Evolutionary conservation across 2,329 filamentous ascomycete genomes (phyloP).

Genomic region (Penicillium occitanis): DNA sequence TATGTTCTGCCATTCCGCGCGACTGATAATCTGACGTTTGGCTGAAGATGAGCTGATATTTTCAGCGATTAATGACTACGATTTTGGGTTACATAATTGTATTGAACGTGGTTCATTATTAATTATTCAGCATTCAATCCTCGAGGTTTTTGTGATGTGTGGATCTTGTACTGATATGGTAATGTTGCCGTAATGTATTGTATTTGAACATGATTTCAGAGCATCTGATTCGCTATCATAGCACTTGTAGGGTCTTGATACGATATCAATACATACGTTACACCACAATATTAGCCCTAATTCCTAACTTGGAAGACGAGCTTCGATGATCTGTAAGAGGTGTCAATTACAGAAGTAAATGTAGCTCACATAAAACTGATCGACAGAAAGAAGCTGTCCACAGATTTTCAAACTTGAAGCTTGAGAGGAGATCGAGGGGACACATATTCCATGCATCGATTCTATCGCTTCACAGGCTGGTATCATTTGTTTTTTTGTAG

Average conservation of each 20-base stretch:
- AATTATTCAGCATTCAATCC: neutral
- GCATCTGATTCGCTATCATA: neutral
- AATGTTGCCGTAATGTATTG: neutral
- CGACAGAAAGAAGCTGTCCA: too few relatives aligned
- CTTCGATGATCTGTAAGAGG: neutral
- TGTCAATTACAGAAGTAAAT: too few relatives aligned
- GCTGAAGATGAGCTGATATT: neutral
- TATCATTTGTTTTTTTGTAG: too few relatives aligned
- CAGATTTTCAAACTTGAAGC: too few relatives aligned
- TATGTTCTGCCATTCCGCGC: slow-evolving; percentile 25
- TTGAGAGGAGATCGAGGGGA: too few relatives aligned
- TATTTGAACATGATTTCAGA: neutral
- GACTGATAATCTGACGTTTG: neutral
- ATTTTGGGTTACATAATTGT: neutral
- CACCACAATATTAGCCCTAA: neutral
- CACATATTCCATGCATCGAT: too few relatives aligned
- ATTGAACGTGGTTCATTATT: neutral
- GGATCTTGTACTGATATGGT: neutral
- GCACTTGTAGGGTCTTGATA: neutral
- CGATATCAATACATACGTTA: neutral
- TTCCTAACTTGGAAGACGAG: neutral
- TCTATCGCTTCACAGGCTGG: too few relatives aligned
- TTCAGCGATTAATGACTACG: neutral
- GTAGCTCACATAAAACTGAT: too few relatives aligned
- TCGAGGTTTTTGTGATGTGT: neutral